These are phyloP conservation scores for Ramaria rubella DNA, from an alignment of 768 basidiomycete species.

Conservation along the genomic window DNA sequence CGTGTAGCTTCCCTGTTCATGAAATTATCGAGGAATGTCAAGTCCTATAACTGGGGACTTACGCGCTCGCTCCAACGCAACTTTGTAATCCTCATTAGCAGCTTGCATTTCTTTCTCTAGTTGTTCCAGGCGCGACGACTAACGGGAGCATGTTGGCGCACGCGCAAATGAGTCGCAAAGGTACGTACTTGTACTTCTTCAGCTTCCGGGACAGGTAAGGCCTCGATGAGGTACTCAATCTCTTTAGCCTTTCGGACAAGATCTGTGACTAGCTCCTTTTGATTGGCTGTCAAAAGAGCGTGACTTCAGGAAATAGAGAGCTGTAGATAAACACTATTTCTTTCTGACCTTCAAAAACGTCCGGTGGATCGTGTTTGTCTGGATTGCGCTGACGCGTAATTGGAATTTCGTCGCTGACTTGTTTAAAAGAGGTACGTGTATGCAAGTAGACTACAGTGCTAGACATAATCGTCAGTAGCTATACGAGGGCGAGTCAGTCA, in stretches of 20 bases:
- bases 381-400: slow-evolving; percentile 71
- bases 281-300: slow-evolving; percentile 51
- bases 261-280: slow-evolving; percentile 77
- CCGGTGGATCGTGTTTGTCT: slow-evolving; percentile 65
- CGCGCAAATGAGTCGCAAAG: background rate
- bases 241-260: slow-evolving; percentile 84
- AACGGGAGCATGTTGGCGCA: slow-evolving; percentile 3
- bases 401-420: slow-evolving; percentile 75
- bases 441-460: slow-evolving; percentile 76
- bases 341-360: slow-evolving; percentile 64
- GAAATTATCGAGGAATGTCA: background rate
- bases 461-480: slow-evolving; percentile 88
- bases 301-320: background rate
- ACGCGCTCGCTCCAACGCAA: slow-evolving; percentile 74
- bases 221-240: slow-evolving; percentile 77
- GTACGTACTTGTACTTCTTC: slow-evolving; percentile 64
- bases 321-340: background rate
- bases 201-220: slow-evolving; percentile 69
- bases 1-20: slow-evolving; percentile 48
- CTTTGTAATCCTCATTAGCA: slow-evolving; percentile 71
- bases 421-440: slow-evolving; percentile 65
- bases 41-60: slow-evolving; percentile 24
- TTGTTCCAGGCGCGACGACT: slow-evolving; percentile 61
- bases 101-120: slow-evolving; percentile 65
- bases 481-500: background rate